phyloP scores from a whole-genome alignment of 2,329 filamentous ascomycete genomes.

The Nemania sp. region DNA sequence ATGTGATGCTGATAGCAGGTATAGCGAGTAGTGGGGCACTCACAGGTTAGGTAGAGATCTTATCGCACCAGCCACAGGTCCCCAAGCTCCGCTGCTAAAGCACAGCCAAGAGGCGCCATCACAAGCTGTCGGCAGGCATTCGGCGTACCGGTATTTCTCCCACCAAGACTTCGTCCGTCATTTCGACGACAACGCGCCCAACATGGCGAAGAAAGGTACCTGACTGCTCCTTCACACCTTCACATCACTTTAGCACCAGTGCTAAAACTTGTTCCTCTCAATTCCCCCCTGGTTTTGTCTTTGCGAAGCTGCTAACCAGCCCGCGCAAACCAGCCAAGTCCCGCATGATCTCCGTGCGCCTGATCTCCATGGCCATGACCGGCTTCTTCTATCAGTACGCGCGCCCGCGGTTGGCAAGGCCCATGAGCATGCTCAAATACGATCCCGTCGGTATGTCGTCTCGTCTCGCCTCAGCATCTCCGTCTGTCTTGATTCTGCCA shows the following conservation, averaged over 20 bases:
- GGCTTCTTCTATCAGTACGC: constrained; percentile 94
- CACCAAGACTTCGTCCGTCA: constrained; percentile 10
- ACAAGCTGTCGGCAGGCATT: no score
- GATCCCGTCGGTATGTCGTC: constrained; percentile 87
- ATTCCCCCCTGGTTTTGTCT: neutral
- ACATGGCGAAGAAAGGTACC: constrained; percentile 51
- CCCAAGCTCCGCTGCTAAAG: no score
- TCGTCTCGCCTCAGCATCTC: neutral
- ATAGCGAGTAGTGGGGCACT: no score
- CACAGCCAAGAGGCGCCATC: no score
- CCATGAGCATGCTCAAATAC: constrained; percentile 98
- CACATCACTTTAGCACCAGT: no score
- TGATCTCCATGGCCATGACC: constrained; percentile 98
- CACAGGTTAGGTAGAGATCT: no score
- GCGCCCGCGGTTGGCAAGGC: constrained; percentile 76
- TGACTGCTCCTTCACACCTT: neutral
- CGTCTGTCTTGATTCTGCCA: neutral
- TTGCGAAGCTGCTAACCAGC: constrained; percentile 11
- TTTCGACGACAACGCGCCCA: constrained; percentile 19
- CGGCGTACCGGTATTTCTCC: no score
- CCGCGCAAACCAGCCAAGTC: constrained; percentile 70
- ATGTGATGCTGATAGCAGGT: no score
- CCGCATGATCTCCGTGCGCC: constrained; percentile 87
- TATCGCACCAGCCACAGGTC: no score
- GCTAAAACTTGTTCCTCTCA: neutral